These are phyloP conservation scores for Immersiporthe knoxdaviesiana DNA, from an alignment of 2,329 filamentous ascomycete species.

Conservation along the genomic window DNA sequence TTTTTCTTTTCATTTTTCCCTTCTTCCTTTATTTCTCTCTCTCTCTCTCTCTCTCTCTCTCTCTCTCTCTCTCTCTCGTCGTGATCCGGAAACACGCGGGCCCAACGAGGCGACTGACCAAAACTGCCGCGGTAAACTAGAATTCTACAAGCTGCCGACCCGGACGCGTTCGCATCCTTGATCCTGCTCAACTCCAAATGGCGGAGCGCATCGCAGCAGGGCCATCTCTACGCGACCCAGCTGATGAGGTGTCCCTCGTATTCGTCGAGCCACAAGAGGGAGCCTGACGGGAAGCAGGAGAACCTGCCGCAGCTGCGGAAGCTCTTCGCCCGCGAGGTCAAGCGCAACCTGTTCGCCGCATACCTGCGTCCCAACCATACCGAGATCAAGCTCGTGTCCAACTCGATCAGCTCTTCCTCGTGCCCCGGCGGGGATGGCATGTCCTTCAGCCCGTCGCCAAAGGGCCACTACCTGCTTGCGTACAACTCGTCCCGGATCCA, in stretches of 20 bases:
- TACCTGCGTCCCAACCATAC: constrained; percentile 73
- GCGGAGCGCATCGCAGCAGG: constrained; percentile 65
- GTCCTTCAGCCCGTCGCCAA: constrained; percentile 79
- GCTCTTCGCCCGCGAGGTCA: constrained; percentile 70
- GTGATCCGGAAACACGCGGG: constrained; percentile 1
- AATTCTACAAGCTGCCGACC: constrained; percentile 62
- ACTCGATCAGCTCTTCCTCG: constrained; percentile 81
- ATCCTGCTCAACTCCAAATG: constrained; percentile 68
- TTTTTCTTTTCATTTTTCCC: too few relatives aligned
- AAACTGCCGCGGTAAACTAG: constrained; percentile 42
- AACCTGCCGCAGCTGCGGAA: constrained; percentile 64
- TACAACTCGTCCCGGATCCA: constrained; percentile 87
- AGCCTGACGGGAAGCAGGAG: constrained; percentile 44
- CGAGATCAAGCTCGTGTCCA: constrained; percentile 78
- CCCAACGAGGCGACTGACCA: constrained; percentile 8
- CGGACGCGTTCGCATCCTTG: constrained; percentile 69
- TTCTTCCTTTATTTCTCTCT: neutral
- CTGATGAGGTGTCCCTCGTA: constrained; percentile 65
- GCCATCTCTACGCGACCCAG: constrained; percentile 65
- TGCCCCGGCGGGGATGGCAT: constrained; percentile 84
- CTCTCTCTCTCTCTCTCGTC: too few relatives aligned
- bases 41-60: neutral
- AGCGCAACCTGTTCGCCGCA: constrained; percentile 76
- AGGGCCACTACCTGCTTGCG: constrained; percentile 74
- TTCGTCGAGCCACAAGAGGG: constrained; percentile 50